Base-by-base conservation (phyloP, 2,329 filamentous ascomycete species). In the Anthostomella pinea region DNA sequence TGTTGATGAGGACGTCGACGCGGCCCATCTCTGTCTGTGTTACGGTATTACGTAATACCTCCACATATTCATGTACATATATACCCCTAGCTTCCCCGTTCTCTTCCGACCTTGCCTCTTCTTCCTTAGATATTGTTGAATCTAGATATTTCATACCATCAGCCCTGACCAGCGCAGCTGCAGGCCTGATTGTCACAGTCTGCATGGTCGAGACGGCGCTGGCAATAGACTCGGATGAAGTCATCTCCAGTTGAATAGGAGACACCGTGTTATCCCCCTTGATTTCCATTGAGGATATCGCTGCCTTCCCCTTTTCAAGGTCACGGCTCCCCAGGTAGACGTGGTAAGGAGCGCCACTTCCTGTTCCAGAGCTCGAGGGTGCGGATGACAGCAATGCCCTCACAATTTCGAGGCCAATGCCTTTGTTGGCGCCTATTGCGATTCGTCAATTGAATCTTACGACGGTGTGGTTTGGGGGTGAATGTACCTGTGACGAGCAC, bases 1-100 rank as follows among this genome's bases (percentile, higher is more conserved):
- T 52, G 37, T 51, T 50, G 31, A 52, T 34, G 8, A 52, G 43
- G 20, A 48, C 36, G 25, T 52, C 49, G 9, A 52, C 23, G 3
- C 48, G 41, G 9, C 48, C 49, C 2, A 20, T 28, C 8, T 44
- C 28, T 7, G 38, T 27, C 24, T 45, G 23, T 14, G 49, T 42
- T 4, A 27, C 15, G 1, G 35, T 30, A n/a, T n/a, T n/a, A n/a
- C n/a, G n/a, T n/a, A n/a, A n/a, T n/a, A n/a, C n/a, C n/a, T n/a
- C n/a, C n/a, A n/a, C n/a, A n/a, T n/a, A n/a, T n/a, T n/a, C n/a
- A n/a, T n/a, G n/a, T n/a, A n/a, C n/a, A n/a, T n/a, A n/a, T n/a
- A n/a, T n/a, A n/a, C n/a, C n/a, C n/a, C n/a, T n/a, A n/a, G n/a
- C n/a, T n/a, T n/a, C n/a, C n/a, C n/a, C n/a, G n/a, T n/a, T n/a